Base-by-base conservation (phyloP, 2,329 filamentous ascomycete genomes). In the Ophiocordyceps camponoti-saundersi region DNA sequence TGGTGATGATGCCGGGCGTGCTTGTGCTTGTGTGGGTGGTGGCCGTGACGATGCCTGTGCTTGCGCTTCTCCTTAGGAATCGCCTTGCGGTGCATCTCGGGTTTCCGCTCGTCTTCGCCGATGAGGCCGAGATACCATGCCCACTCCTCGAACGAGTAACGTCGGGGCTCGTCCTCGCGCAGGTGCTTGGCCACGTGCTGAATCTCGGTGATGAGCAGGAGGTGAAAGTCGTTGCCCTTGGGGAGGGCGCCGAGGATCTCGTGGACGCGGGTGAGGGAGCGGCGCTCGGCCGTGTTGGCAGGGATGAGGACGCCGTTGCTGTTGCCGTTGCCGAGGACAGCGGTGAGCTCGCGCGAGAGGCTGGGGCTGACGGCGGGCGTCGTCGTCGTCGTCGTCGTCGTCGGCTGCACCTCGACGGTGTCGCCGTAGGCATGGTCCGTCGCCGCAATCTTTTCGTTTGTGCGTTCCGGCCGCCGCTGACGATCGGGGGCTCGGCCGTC, bases 81-180 rank as follows among this genome's bases (percentile, higher is more conserved):
- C 7, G 62, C 61, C 48, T 64, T 67, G n/a, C 67, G 59, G 55
- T 80, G 77, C 18, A 63, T 71, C 6, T 64, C 60, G 2, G 72
- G 63, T 51, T 66, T 66, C 47, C 62, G 63, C 56, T 80, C 76
- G 57, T 80, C 75, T 56, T 80, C 75, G 44, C 77, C 77, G n/a
- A 94, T 84, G 30, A 95, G 70, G 21, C 77, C 75, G 8, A 89
- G 80, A 54, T 86, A 92, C 67, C 85, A 85, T 0, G 83, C 82
- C 89, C 88, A 94, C 58, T 94, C 82, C 53, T 88, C 79, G 52
- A 88, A 95, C 0, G 68, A 71, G 59, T 95, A 95, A 47, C 71
- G 73, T 47, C 79, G 79, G 2, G 75, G 71, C 5, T 70, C 62
- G 42, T 67, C 61, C 18, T 75, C 72, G 32, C 84, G 65, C 56